Evolutionary conservation across 2,329 filamentous ascomycete genomes (phyloP), one percentile per base, ranked within the genome.

Genomic region (Fusarium pseudograminearum): DNA sequence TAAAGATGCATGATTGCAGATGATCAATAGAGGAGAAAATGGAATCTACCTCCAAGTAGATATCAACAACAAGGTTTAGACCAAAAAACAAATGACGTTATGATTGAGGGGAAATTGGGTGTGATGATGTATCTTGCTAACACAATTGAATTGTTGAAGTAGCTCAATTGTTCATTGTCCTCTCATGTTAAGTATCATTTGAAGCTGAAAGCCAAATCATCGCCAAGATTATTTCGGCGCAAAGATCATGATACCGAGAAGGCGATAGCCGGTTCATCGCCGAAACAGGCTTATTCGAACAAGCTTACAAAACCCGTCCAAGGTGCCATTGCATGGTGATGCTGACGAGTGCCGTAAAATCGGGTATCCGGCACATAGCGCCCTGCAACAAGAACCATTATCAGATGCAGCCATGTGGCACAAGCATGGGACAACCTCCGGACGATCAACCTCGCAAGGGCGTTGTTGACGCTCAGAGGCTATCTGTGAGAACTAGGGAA

Each of bases 331-430:
- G 41, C 47, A 24, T 28, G 38, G 51, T 44, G 24, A 52, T 38
- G 47, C 46, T 28, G 58, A 48, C 48, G 52, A 61, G 28, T 67
- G 51, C 65, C 44, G 60, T 55, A 24, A 26, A 24, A 50, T 28
- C 53, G 69, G 64, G 51, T 66, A 53, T 45, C n/a, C 69, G 72
- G 63, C 65, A 72, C 62, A 57, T 56, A 45, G 52, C n/a, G 52
- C 30, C 45, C 40, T 52, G 42, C 41, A 52, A 46, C 18, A 45
- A 16, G 16, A 12, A 9, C 22, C 8, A 26, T 42, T 26, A 16
- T 42, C 6, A 8, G 5, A 31, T 31, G 44, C 30, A 31, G 38
- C n/a, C 7, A 5, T 34, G 33, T 24, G 33, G 47, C 47, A 36
- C 47, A 20, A 20, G 20, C 36, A 40, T 40, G 36, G 36, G 36